These are phyloP conservation scores for Berkeleyomyces basicola DNA, from an alignment of 2,329 filamentous ascomycete species.

Conservation along the genomic window DNA sequence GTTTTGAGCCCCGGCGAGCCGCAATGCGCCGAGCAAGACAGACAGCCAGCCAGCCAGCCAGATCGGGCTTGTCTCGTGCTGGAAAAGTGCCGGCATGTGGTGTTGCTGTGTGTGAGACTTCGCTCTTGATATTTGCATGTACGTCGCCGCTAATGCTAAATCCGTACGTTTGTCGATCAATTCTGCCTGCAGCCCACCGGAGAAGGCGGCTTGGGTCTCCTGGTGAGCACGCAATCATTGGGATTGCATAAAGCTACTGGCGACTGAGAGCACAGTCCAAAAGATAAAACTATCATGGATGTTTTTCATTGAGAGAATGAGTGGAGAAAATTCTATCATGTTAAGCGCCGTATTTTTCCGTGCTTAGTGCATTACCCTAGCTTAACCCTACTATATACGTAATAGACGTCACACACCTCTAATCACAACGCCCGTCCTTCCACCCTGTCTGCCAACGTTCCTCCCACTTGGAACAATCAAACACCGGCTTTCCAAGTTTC, in stretches of 20 bases:
- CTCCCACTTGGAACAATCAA: slow-evolving; percentile 83
- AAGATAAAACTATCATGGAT: not conserved
- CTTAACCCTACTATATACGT: not conserved
- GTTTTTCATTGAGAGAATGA: not conserved
- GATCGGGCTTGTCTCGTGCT: no score
- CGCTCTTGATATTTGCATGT: no score
- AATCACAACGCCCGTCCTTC: slow-evolving; percentile 50
- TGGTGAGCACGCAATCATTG: no score
- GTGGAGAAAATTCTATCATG: not conserved
- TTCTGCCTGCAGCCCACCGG: no score
- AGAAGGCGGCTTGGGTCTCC: no score
- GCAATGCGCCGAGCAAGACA: not conserved
- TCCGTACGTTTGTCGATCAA: no score
- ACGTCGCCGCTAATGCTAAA: no score
- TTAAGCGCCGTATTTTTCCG: not conserved
- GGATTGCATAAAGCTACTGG: no score
- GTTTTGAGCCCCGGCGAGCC: not conserved
- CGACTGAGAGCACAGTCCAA: no score
- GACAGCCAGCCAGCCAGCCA: no score
- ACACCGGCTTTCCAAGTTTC: slow-evolving; percentile 78
- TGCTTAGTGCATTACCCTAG: not conserved
- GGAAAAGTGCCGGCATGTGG: no score
- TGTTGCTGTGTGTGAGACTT: no score
- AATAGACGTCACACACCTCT: slow-evolving; percentile 11
- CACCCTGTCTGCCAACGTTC: slow-evolving; percentile 90